A percentile compares a stretch with the other conserved stretches of the same genome.
Conservation (phyloP, 495 filamentous ascomycete species). For the Hypoxylon rickii region DNA sequence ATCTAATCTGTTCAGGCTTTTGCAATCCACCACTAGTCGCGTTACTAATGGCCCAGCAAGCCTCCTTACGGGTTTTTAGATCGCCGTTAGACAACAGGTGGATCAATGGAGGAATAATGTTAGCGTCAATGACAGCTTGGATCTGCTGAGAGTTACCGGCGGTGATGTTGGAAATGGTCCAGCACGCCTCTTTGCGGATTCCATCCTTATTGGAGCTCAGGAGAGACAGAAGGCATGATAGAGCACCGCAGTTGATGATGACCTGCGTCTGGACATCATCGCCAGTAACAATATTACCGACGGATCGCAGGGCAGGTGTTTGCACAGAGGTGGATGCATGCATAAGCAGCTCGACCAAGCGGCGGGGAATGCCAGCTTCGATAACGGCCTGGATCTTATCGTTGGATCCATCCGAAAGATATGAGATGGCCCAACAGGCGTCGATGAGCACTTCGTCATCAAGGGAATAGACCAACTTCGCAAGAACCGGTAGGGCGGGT, state of each 20-base stretch:
- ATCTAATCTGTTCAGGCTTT: conserved; percentile 98
- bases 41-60: conserved; percentile 99
- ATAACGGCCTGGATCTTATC: conserved; percentile 99
- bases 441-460: conserved; percentile 99
- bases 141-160: conserved; percentile 98
- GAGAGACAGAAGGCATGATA: conserved; percentile 88
- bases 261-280: conserved; percentile 99
- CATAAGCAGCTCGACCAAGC: conserved; percentile 96
- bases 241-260: conserved; percentile 96
- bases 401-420: conserved; percentile 97
- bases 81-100: conserved; percentile 95
- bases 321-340: conserved; percentile 99
- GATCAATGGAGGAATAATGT: conserved; percentile 94
- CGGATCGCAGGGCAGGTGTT: conserved; percentile 94
- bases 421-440: conserved; percentile 99
- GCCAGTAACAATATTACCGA: conserved; percentile 98
- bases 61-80: conserved; percentile 99
- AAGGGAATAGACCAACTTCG: conserved; percentile 96
- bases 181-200: conserved; percentile 99
- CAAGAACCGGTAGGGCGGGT: conserved; percentile 92
- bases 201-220: conserved; percentile 97
- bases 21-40: conserved; percentile 96
- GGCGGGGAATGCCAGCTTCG: conserved; percentile 95
- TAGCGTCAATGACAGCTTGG: conserved; percentile 93
- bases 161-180: conserved; percentile 99